Evolutionary conservation across 192 early-diverging fungal genomes (phyloP).

Genomic region (Podila minutissima): DNA sequence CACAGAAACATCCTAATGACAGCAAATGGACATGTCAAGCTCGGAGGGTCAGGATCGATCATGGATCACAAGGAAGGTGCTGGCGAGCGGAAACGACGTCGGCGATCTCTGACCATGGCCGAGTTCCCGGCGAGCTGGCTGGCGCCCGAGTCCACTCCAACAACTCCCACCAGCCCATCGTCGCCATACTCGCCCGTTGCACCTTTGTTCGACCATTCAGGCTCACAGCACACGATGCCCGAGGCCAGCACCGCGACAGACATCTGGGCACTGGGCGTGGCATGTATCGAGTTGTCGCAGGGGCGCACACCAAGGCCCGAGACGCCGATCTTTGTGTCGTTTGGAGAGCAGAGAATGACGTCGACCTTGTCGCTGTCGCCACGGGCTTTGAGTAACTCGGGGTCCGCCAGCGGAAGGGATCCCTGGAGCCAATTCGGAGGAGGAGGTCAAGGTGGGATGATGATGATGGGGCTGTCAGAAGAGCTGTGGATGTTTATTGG

Average conservation of each 20-base stretch:
- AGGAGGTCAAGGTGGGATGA: not conserved
- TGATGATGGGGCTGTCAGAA: slow-evolving; percentile 38
- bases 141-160: slow-evolving; percentile 29
- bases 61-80: slow-evolving; percentile 45
- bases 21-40: slow-evolving; percentile 25
- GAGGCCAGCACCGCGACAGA: slow-evolving; percentile 24
- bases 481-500: slow-evolving; percentile 40
- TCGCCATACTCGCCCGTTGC: not conserved
- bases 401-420: not conserved
- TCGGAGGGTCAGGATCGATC: slow-evolving; percentile 39
- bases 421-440: not conserved
- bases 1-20: slow-evolving; percentile 37
- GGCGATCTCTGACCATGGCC: slow-evolving; percentile 34
- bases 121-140: slow-evolving; percentile 47
- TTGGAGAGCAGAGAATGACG: slow-evolving; percentile 15
- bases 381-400: not conserved
- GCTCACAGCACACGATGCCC: slow-evolving; percentile 5
- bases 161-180: not conserved
- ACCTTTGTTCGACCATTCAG: no score
- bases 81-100: slow-evolving; percentile 37
- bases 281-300: slow-evolving; percentile 44
- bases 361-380: not conserved
- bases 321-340: slow-evolving; percentile 23
- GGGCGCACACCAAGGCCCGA: slow-evolving; percentile 38
- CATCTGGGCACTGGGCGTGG: slow-evolving; percentile 42